phyloP scores from a whole-genome alignment of 2,329 filamentous ascomycete species.

The Grosmannia penicillata region DNA sequence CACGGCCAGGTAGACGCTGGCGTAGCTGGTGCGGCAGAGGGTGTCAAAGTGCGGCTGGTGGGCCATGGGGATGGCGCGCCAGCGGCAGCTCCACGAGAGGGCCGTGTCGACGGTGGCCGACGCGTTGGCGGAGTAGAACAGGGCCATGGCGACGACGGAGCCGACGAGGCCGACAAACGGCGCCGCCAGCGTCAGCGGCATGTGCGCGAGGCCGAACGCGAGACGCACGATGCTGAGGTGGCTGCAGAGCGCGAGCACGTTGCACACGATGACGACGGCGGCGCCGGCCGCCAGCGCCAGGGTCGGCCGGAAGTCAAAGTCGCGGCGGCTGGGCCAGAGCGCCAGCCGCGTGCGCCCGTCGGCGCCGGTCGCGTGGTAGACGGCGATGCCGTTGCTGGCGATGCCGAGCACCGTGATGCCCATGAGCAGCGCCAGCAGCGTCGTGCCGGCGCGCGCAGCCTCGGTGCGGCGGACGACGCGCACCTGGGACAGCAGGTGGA shows the following conservation, averaged over 20 bases:
- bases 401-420: constrained; percentile 38
- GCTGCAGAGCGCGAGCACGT: constrained; percentile 31
- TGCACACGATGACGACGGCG: constrained; percentile 32
- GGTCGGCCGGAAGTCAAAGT: constrained; percentile 42
- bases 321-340: constrained; percentile 35
- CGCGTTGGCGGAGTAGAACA: constrained; percentile 42
- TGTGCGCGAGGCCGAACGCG: constrained; percentile 19
- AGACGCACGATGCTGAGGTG: constrained; percentile 34
- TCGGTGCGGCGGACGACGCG: constrained; percentile 26
- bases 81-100: constrained; percentile 49
- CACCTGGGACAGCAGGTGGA: constrained; percentile 21
- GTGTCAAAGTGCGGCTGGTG: constrained; percentile 38
- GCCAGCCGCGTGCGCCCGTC: constrained; percentile 26
- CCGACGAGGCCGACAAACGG: constrained; percentile 28
- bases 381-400: constrained; percentile 35
- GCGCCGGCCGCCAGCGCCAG: constrained; percentile 38
- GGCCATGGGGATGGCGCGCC: constrained; percentile 36
- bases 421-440: constrained; percentile 32
- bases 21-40: constrained; percentile 41
- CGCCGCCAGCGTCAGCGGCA: constrained; percentile 21
- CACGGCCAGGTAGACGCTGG: constrained; percentile 37
- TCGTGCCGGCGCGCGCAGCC: constrained; percentile 30
- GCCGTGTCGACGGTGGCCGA: constrained; percentile 38
- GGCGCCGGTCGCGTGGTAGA: constrained; percentile 39
- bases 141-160: constrained; percentile 35